A percentile compares a stretch with the other conserved stretches of the same genome.
phyloP scores from a whole-genome alignment of 2,329 filamentous ascomycete genomes.

The Leptoxyphium fumago region DNA sequence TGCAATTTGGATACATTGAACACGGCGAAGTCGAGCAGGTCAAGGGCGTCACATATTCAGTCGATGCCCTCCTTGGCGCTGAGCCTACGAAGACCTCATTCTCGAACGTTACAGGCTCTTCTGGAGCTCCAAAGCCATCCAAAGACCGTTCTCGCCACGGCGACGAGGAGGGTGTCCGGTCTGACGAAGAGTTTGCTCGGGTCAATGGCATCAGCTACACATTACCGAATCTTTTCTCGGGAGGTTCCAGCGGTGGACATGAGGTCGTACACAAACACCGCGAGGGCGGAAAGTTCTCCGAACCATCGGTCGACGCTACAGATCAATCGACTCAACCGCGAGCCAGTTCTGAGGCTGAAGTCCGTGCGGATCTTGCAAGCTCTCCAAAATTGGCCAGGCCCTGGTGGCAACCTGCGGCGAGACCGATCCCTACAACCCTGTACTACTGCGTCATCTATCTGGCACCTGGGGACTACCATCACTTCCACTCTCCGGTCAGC shows the following conservation, averaged over 20 bases:
- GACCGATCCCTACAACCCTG: constrained; percentile 45
- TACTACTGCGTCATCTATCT: constrained; percentile 95
- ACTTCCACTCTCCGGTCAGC: constrained; percentile 86
- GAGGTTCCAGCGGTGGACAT: constrained; percentile 21
- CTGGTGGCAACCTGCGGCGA: constrained; percentile 28
- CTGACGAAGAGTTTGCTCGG: constrained; percentile 82
- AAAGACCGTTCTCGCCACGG: constrained; percentile 20
- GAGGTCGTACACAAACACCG: constrained; percentile 7
- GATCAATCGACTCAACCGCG: constrained; percentile 61
- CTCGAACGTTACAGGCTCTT: constrained; percentile 21
- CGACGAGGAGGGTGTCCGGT: constrained; percentile 51
- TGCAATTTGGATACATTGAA: constrained; percentile 86
- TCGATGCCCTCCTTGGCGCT: constrained; percentile 75
- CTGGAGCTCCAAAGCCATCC: constrained; percentile 22
- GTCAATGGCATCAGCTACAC: constrained; percentile 96
- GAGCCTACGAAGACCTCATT: constrained; percentile 26
- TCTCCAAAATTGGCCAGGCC: constrained; percentile 40
- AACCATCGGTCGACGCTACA: constrained; percentile 22
- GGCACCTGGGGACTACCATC: constrained; percentile 93
- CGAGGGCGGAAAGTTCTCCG: constrained; percentile 20
- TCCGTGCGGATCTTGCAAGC: constrained; percentile 67
- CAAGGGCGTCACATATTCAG: constrained; percentile 94
- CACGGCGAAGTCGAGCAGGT: constrained; percentile 95
- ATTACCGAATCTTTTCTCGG: constrained; percentile 73
- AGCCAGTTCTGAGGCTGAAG: constrained; percentile 63